Evolutionary conservation across 768 basidiomycete species (phyloP).

Genomic region (Exidia glandulosa): DNA sequence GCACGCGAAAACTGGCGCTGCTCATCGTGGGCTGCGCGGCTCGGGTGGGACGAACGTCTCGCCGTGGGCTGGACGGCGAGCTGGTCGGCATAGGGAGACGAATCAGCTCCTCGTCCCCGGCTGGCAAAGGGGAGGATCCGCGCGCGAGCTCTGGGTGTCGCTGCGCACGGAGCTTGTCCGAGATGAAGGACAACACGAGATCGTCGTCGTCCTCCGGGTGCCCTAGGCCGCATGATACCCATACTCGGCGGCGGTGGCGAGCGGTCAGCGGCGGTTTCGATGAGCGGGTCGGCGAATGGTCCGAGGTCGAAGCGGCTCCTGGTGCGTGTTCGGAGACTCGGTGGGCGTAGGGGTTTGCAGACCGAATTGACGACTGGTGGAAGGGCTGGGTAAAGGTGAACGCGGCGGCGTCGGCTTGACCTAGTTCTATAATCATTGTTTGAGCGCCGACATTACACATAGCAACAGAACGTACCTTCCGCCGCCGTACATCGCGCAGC

Average conservation of each 20-base stretch:
- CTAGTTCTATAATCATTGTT: not conserved
- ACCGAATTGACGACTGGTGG: not conserved
- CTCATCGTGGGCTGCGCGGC: not conserved
- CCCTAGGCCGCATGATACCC: not conserved
- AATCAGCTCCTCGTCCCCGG: not conserved
- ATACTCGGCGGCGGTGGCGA: not conserved
- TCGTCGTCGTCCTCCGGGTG: not conserved
- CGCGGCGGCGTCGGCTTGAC: not conserved
- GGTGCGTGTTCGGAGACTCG: not conserved
- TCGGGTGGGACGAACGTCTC: not conserved
- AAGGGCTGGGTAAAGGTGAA: not conserved
- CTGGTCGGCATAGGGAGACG: not conserved
- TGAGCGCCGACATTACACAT: no score
- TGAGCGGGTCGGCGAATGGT: not conserved
- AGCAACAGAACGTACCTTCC: not conserved
- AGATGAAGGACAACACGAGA: not conserved
- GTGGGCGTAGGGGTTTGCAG: not conserved
- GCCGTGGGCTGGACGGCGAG: not conserved
- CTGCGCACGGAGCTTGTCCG: not conserved
- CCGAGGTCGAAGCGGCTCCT: not conserved
- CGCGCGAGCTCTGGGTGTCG: not conserved
- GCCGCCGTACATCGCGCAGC: not conserved
- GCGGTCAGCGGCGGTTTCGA: no score
- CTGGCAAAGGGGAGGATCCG: no score
- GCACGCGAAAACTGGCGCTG: no score